These are phyloP conservation scores for Eremothecium cymbalariae DNA, from an alignment of 1,139 yeast genomes.

Conservation along the genomic window DNA sequence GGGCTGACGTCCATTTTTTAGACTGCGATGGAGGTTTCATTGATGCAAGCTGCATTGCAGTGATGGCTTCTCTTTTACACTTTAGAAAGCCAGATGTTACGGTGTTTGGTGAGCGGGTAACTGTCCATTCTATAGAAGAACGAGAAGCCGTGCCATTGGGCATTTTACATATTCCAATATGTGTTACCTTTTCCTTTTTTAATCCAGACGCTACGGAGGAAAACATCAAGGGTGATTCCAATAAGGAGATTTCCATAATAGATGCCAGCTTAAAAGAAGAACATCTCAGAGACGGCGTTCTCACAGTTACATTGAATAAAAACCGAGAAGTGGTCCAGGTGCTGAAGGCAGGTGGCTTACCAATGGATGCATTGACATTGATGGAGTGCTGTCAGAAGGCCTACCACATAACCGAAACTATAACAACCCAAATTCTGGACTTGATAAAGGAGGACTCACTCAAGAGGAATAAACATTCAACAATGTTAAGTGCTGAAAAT, in stretches of 20 bases:
- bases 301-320: constrained; percentile 80
- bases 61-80: constrained; percentile 76
- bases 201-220: constrained; percentile 57
- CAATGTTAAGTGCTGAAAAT: constrained; percentile 30
- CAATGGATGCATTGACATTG: constrained; percentile 65
- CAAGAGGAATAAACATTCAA: constrained; percentile 29
- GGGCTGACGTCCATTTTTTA: constrained; percentile 83
- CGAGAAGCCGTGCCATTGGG: constrained; percentile 83
- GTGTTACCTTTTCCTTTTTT: constrained; percentile 83
- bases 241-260: constrained; percentile 54
- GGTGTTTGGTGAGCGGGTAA: constrained; percentile 59
- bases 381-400: constrained; percentile 67
- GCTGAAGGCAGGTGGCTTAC: constrained; percentile 83
- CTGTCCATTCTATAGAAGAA: constrained; percentile 64
- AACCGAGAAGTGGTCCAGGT: constrained; percentile 87
- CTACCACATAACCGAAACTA: constrained; percentile 48
- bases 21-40: constrained; percentile 89
- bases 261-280: constrained; percentile 82
- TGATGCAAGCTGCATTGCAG: constrained; percentile 87
- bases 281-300: constrained; percentile 61
- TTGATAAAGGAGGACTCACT: constrained; percentile 50
- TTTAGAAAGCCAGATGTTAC: constrained; percentile 78
- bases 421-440: constrained; percentile 57
- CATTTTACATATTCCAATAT: constrained; percentile 80
- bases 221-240: constrained; percentile 57